Conservation (phyloP, 495 filamentous ascomycete species). For the Penicillium herquei region DNA sequence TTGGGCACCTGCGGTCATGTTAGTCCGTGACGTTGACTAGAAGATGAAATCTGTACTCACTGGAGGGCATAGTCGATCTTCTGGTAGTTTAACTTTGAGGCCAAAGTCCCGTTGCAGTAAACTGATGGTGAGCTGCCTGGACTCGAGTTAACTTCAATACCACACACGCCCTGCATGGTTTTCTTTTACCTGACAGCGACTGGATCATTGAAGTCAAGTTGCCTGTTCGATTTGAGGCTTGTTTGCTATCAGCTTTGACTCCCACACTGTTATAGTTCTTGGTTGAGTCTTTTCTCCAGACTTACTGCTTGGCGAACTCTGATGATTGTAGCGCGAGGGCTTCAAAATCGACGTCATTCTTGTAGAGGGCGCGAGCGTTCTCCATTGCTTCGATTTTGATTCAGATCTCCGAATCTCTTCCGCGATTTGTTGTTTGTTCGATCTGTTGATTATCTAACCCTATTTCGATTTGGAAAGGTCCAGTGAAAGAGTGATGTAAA, state of each 20-base stretch:
- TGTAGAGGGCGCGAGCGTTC: conserved; percentile 49
- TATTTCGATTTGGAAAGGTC: too few species aligned
- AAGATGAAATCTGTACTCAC: conserved; percentile 40
- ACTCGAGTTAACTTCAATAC: not conserved
- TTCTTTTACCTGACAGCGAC: conserved; percentile 60
- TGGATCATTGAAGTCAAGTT: conserved; percentile 82
- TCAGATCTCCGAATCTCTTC: too few species aligned
- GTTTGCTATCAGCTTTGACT: conserved; percentile 7
- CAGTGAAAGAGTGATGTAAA: too few species aligned
- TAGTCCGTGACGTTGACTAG: not conserved
- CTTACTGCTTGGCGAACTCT: conserved; percentile 57
- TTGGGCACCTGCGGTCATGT: conserved; percentile 59
- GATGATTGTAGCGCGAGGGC: conserved; percentile 55
- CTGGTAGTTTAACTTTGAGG: conserved; percentile 65
- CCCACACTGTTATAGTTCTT: not conserved
- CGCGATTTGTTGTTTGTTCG: too few species aligned
- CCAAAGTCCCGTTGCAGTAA: conserved; percentile 75
- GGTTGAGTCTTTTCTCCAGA: conserved; percentile 6
- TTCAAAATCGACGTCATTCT: conserved; percentile 61
- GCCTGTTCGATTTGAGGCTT: conserved; percentile 58
- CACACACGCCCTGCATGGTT: not conserved
- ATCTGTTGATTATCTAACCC: too few species aligned
- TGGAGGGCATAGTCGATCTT: conserved; percentile 86
- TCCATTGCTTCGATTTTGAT: conserved; percentile 24
- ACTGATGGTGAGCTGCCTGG: conserved; percentile 75